Percentiles rank a stretch among this genome's conserved stretches.
Conservation (phyloP, 768 basidiomycete species). For the Calocera cornea region DNA sequence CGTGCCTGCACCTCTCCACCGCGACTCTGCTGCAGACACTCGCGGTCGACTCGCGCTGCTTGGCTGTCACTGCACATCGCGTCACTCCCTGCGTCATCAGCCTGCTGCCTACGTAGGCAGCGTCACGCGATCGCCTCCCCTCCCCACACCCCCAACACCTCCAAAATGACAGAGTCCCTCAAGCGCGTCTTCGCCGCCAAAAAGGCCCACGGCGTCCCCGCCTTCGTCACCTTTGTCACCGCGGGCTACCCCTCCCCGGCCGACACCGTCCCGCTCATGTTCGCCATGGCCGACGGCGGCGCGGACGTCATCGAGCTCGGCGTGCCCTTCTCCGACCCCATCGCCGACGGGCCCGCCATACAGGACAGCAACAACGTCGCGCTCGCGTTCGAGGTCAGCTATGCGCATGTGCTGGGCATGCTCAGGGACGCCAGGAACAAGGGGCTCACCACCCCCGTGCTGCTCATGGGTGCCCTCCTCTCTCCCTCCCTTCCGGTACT, state of each 20-base stretch:
- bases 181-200: slow-evolving; percentile 57
- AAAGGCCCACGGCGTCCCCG: slow-evolving; percentile 44
- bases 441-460: slow-evolving; percentile 71
- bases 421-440: slow-evolving; percentile 65
- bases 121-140: neutral
- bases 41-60: no score
- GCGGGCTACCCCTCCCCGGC: slow-evolving; percentile 73
- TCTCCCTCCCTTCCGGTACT: neutral
- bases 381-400: slow-evolving; percentile 66
- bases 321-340: slow-evolving; percentile 90
- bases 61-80: no score
- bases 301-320: slow-evolving; percentile 92
- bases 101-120: no score
- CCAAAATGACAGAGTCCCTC: slow-evolving; percentile 48
- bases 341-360: slow-evolving; percentile 88
- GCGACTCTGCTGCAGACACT: no score
- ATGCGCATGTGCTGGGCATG: slow-evolving; percentile 55
- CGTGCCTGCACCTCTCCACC: no score
- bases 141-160: neutral
- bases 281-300: slow-evolving; percentile 88
- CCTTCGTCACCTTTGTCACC: slow-evolving; percentile 79
- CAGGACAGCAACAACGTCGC: slow-evolving; percentile 93
- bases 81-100: no score
- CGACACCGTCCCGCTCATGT: slow-evolving; percentile 74
- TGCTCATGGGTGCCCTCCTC: slow-evolving; percentile 69